Base-by-base conservation (phyloP, 1,284 basidiomycete species). In the Cryptococcus amylolentus region DNA sequence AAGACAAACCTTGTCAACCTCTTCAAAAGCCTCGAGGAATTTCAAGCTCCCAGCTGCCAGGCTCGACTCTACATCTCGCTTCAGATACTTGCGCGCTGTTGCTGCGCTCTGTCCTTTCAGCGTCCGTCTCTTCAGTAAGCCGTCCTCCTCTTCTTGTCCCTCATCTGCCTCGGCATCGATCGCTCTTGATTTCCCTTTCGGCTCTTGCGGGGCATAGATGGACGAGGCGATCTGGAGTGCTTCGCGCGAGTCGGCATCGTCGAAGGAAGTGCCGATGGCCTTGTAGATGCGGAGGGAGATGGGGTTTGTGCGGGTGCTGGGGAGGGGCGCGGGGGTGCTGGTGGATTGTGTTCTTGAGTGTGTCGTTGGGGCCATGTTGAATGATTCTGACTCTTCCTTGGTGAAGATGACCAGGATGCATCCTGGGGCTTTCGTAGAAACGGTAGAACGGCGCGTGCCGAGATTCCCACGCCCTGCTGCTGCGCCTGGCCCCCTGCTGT, bases 261-360 rank as follows among this genome's bases (percentile, higher is more conserved):
- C 87, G 63, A 89, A 93, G 43, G 76, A 75, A 55, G 85, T 89
- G 27, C 87, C 85, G 26, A 95, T 81, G 54, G 95, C 86, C 74
- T 95, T 95, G 77, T 90, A 91, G 18, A 95, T 79, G n/a, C 91
- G 83, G 6, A 89, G 77, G 18, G 88, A 85, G 48, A 94, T 82
- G 1, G 91, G 90, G 61, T 81, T 80, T 49, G 76, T 68, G 41
- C 72, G 58, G n/a, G 57, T 56, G 31, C 66, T 54, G 8, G 67
- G 62, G 23, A 70, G 57, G 4, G 71, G 64, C 0, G 62, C 60
- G 0, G 69, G 65, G 3, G 66, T 60, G 5, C 63, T 57, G 6
- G 58, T n/a, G 14, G 41, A 23, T 16, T 42, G 41, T n/a, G 41
- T 23, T 23, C 41, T 42, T 9, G 16, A 42, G 41, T 42, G 41